These are phyloP conservation scores for Fusarium sp. DNA, from an alignment of 2,329 filamentous ascomycete genomes.

Conservation along the genomic window DNA sequence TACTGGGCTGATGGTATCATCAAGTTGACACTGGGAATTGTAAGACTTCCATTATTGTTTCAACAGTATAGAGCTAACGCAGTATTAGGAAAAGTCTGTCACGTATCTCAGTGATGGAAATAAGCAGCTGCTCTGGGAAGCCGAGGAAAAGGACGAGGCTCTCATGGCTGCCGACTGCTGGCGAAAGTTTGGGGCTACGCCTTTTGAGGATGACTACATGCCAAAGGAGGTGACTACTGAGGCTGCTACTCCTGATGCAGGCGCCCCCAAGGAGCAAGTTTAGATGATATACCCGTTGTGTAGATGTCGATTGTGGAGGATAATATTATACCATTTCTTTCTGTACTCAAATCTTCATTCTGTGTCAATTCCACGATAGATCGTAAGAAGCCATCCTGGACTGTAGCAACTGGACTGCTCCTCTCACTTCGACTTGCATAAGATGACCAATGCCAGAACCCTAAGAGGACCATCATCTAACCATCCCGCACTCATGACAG, in stretches of 20 bases:
- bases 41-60: constrained; percentile 42
- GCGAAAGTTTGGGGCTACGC: constrained; percentile 54
- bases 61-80: background rate
- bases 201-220: constrained; percentile 52
- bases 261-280: background rate
- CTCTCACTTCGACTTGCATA: too few species aligned
- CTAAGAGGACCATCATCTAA: background rate
- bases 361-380: background rate
- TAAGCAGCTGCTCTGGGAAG: constrained; percentile 53
- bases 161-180: constrained; percentile 55
- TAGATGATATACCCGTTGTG: background rate
- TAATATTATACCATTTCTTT: background rate
- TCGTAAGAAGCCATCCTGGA: background rate
- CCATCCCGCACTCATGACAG: background rate
- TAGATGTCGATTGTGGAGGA: background rate
- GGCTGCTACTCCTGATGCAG: background rate
- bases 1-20: constrained; percentile 59
- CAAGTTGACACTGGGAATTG: constrained; percentile 62
- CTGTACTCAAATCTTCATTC: background rate
- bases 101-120: constrained; percentile 54
- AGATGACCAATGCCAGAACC: background rate
- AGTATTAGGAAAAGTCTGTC: constrained; percentile 55
- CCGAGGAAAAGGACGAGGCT: constrained; percentile 53
- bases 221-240: background rate
- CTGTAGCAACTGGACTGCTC: background rate